Percentiles rank a stretch among this genome's conserved stretches.
These are phyloP conservation scores for Aspergillus sp. DNA, from an alignment of 2,329 filamentous ascomycete species.

Conservation along the genomic window DNA sequence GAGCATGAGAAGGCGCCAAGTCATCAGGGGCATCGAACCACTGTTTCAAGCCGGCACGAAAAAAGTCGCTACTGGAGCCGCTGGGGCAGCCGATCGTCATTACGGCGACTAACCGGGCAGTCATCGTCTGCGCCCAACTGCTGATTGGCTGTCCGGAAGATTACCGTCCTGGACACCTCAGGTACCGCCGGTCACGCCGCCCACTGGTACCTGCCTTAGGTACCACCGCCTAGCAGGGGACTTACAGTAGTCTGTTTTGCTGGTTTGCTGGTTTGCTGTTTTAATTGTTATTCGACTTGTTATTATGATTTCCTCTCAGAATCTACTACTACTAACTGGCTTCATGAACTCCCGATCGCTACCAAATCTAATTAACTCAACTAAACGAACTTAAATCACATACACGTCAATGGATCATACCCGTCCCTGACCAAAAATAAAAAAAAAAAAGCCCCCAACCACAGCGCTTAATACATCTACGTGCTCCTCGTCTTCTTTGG, in stretches of 20 bases:
- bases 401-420: no score
- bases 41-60: slow-evolving; percentile 18
- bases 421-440: no score
- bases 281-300: no score
- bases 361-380: no score
- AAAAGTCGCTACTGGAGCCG: slow-evolving; percentile 15
- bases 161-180: slow-evolving; percentile 10
- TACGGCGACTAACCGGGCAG: slow-evolving; percentile 11
- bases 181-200: slow-evolving; percentile 1
- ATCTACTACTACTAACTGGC: no score
- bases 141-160: slow-evolving; percentile 7
- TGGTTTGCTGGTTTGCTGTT: no score
- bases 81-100: slow-evolving; percentile 22
- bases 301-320: no score
- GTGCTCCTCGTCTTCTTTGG: no score
- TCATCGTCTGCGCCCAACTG: neutral
- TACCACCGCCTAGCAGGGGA: slow-evolving; percentile 3
- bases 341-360: no score
- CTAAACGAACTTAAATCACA: no score
- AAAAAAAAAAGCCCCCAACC: no score
- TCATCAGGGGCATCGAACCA: slow-evolving; percentile 21
- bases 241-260: neutral
- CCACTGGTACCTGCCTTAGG: slow-evolving; percentile 3
- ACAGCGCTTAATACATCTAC: no score
- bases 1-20: slow-evolving; percentile 12